A percentile compares a stretch with the other conserved stretches of the same genome.
These are phyloP conservation scores for Yamadazyma dushanensis DNA, from an alignment of 1,139 yeast species.

Conservation along the genomic window DNA sequence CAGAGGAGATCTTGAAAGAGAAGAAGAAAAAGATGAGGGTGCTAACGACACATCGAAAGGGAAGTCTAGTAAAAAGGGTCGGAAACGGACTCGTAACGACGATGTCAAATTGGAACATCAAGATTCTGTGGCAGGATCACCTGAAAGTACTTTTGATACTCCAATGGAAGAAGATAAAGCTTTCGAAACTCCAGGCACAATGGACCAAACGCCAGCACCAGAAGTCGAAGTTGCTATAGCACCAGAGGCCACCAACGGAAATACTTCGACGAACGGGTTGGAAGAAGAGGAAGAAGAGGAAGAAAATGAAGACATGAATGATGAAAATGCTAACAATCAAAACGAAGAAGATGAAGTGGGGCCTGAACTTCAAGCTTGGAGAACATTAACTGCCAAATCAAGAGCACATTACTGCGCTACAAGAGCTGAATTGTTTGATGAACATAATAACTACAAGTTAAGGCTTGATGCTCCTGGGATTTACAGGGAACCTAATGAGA, in stretches of 20 bases:
- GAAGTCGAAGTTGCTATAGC: constrained; percentile 14
- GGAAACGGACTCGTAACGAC: constrained; percentile 42
- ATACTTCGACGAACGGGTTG: constrained; percentile 12
- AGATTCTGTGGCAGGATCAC: constrained; percentile 16
- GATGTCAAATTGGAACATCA: constrained; percentile 30
- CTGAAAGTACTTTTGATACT: constrained; percentile 12
- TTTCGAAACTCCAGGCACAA: background rate
- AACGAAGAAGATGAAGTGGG: constrained; percentile 59
- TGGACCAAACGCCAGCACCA: constrained; percentile 13
- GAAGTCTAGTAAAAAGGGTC: constrained; percentile 42
- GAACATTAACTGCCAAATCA: constrained; percentile 72
- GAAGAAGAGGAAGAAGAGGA: constrained; percentile 27
- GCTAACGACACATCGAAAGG: constrained; percentile 38
- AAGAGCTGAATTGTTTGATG: constrained; percentile 66
- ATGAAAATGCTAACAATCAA: constrained; percentile 25
- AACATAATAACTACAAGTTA: constrained; percentile 42
- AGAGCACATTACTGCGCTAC: constrained; percentile 73
- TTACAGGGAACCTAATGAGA: constrained; percentile 56
- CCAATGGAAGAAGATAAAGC: constrained; percentile 9
- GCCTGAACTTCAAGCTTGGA: constrained; percentile 78
- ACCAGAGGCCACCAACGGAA: constrained; percentile 12
- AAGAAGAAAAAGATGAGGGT: constrained; percentile 43
- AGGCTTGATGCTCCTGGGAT: constrained; percentile 71
- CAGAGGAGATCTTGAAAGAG: constrained; percentile 84
- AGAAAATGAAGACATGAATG: constrained; percentile 23